Evolutionary conservation across 2,329 filamentous ascomycete species (phyloP), one percentile per base, ranked within the genome.

Genomic region (Akanthomyces lecanii): DNA sequence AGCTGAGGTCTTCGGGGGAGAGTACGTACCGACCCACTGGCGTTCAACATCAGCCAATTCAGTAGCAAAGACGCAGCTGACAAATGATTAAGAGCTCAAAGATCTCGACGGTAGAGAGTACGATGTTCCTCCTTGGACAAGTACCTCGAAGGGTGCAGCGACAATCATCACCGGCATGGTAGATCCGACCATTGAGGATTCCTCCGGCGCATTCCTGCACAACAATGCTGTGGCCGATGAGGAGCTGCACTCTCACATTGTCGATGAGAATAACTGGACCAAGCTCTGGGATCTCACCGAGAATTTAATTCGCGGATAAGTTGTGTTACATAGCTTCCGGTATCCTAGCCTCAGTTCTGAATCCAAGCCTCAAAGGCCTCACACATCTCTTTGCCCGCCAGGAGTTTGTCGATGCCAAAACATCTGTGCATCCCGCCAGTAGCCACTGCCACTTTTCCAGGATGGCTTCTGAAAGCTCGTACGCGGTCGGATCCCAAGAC

Each of bases 391-490:
- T 58, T 11, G 21, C 16, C 11, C 55, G 55, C 55, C 55, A 58
- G 14, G 12, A n/a, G 40, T 58, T 50, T 12, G 55, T 58, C 2
- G 44, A 48, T 7, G 5, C 2, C 14, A 58, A 10, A 4, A 50
- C 18, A n/a, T 58, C 55, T 2, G 23, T 2, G 2, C 28, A 40
- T 2, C 0, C 11, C n/a, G 61, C 65, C 0, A 79, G 45, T n/a
- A 79, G 60, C 69, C 72, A 73, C 1, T 65, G 71, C 78, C 79
- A 83, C 64, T 80, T 81, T 30, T 70, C 68, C 6, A 77, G 64
- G 65, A 83, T 82, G 0, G 63, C 56, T 18, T 75, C 71, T 0
- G 74, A 81, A 0, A 78, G 69, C 66, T 84, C 81, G 80, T 81
- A 84, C 16, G 73, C 77, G 0, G 64, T 59, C 2, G 73, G 63